Evolutionary conservation across 176 grass and related monocot genomes (phyloP), one percentile per base, ranked within the genome.

Genomic region (Elaeis guineensis): DNA sequence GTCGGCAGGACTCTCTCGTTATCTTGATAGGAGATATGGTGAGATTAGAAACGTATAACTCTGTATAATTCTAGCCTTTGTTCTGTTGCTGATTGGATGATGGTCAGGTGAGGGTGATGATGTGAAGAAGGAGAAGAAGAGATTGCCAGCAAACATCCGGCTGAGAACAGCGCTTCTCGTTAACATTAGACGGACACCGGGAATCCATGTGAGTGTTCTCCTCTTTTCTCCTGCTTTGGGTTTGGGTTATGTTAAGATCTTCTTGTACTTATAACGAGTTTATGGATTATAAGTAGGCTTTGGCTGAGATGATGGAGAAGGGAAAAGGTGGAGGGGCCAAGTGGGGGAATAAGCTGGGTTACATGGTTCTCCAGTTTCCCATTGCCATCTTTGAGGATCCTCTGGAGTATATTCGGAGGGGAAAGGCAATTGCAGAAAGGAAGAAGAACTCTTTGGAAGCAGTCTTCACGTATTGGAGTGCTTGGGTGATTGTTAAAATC

Each of bases 161-260:
- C 21, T 98, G 19, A 69, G 84, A 61, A 83, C 93, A 30, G 71
- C 87, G 44, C 73, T 98, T 54, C 78, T 98, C 21, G 79, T 98
- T 18, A 98, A 98, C 76, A 85, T 92, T 6, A 70, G 93, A 18
- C 82, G 64, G 51, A 65, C 69, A 21, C 84, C 84, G 26, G 87
- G 87, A 58, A 64, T 98, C 51, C 84, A 83, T 67, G 93, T 98
- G 69, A 83, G 74, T 71, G 7, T 5, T 11, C 11, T 26, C 21
- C 1, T 19, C 26, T 26, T 67, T 16, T 3, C 25, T 21, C 3
- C 2, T 15, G 49, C 30, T 14, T 44, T 2, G 35, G 2, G 14
- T 12, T 44, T 56, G 50, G 28, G 17, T 66, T 12, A 19, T 52
- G 21, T 4, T 16, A 17, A 67, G 8, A 2, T 19, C 30, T 67